Conservation (phyloP, 208 protist species). For the Trypanosoma melophagium region DNA sequence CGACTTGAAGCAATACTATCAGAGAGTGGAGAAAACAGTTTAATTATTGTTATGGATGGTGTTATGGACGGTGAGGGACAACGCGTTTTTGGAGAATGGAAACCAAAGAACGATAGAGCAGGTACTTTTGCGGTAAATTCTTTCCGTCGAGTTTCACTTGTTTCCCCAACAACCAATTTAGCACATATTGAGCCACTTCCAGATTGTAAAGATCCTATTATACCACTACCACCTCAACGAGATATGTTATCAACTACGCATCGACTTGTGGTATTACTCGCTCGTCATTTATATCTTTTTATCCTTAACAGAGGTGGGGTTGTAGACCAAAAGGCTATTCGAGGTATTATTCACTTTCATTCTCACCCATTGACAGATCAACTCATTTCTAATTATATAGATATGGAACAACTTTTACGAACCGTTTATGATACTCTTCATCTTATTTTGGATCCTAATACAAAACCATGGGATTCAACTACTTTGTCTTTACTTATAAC, state of each 20-base stretch:
- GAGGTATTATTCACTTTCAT: slow-evolving; percentile 67
- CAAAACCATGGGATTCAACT: slow-evolving; percentile 76
- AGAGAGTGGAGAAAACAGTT: slow-evolving; percentile 6
- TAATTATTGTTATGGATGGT: slow-evolving; percentile 42
- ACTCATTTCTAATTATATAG: slow-evolving; percentile 49
- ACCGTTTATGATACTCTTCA: slow-evolving; percentile 62
- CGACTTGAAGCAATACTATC: slow-evolving; percentile 7
- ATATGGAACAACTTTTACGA: slow-evolving; percentile 48
- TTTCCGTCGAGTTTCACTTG: slow-evolving; percentile 38
- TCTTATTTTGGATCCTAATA: slow-evolving; percentile 56
- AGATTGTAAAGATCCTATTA: slow-evolving; percentile 56
- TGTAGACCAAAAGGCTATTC: slow-evolving; percentile 48
- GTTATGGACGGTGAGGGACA: slow-evolving; percentile 74
- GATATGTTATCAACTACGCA: slow-evolving; percentile 58
- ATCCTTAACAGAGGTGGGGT: slow-evolving; percentile 52
- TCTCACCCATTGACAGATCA: slow-evolving; percentile 71
- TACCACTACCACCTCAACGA: slow-evolving; percentile 46
- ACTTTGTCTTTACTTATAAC: slow-evolving; percentile 62
- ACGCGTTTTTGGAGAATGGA: slow-evolving; percentile 65
- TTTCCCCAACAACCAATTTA: slow-evolving; percentile 49
- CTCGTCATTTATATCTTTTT: slow-evolving; percentile 84
- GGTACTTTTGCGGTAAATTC: slow-evolving; percentile 63
- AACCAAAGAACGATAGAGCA: slow-evolving; percentile 47
- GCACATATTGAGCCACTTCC: slow-evolving; percentile 80
- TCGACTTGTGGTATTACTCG: slow-evolving; percentile 84